A percentile compares a stretch with the other conserved stretches of the same genome.
Conservation (phyloP, 129 eudicot species). For the Artemisia annua region DNA sequence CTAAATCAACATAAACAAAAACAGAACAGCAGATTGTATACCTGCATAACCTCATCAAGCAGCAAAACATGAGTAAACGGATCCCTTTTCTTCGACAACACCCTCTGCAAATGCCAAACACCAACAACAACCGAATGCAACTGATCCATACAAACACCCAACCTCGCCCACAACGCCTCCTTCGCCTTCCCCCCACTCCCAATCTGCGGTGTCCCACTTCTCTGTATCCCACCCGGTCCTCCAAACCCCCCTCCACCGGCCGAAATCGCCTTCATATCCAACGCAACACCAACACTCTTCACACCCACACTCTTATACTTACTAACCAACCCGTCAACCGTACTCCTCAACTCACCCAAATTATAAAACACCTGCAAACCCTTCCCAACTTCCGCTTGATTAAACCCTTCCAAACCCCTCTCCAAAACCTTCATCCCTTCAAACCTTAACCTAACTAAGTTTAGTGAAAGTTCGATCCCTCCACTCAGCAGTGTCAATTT, state of each 20-base stretch:
- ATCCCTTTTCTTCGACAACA: slow-evolving; percentile 90
- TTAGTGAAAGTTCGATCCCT: no score
- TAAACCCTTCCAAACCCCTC: slow-evolving; percentile 78
- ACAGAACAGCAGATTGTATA: slow-evolving; percentile 18
- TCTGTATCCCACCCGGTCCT: slow-evolving; percentile 87
- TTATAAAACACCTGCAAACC: slow-evolving; percentile 95
- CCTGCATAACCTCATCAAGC: slow-evolving; percentile 94
- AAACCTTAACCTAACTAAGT: slow-evolving; percentile 49
- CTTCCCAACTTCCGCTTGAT: slow-evolving; percentile 89
- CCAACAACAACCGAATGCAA: slow-evolving; percentile 78
- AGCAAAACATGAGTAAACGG: slow-evolving; percentile 90
- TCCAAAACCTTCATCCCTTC: slow-evolving; percentile 83
- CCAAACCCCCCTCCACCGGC: slow-evolving; percentile 48
- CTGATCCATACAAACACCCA: slow-evolving; percentile 90
- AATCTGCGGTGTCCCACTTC: slow-evolving; percentile 88
- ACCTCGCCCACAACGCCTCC: slow-evolving; percentile 91
- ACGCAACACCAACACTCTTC: slow-evolving; percentile 63
- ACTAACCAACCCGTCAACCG: slow-evolving; percentile 68
- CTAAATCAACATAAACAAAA: background rate
- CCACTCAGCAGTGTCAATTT: no score
- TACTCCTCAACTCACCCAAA: slow-evolving; percentile 73
- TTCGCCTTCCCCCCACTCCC: slow-evolving; percentile 79
- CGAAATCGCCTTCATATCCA: slow-evolving; percentile 90
- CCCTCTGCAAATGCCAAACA: slow-evolving; percentile 98
- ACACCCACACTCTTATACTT: slow-evolving; percentile 68